Conservation (phyloP, 306 rosid species). For the Fragaria iinumae region DNA sequence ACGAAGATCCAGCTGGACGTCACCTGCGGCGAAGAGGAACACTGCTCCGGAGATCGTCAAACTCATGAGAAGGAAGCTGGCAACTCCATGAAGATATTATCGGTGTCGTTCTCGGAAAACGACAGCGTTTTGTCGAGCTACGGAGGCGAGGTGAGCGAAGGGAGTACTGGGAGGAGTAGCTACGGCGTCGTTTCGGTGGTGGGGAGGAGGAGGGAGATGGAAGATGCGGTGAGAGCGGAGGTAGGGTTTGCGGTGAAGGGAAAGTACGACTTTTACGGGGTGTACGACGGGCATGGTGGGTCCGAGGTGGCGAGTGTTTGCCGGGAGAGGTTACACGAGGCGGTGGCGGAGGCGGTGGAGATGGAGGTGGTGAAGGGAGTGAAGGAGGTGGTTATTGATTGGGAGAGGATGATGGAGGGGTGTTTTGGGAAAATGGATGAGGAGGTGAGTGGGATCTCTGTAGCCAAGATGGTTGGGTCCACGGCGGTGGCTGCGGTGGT, state of each 20-base stretch:
- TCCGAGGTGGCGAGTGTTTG: slow-evolving; percentile 64
- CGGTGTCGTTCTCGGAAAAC: slow-evolving; percentile 29
- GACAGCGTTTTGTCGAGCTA: slow-evolving; percentile 11
- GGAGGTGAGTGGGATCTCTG: slow-evolving; percentile 48
- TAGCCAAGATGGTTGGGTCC: slow-evolving; percentile 56
- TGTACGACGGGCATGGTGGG: slow-evolving; percentile 92
- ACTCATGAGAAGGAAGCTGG: slow-evolving; percentile 17
- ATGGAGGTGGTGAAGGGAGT: neutral
- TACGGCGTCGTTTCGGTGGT: slow-evolving; percentile 61
- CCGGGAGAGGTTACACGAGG: slow-evolving; percentile 47
- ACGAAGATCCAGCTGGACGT: slow-evolving; percentile 25
- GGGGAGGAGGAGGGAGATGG: slow-evolving; percentile 90
- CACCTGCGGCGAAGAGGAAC: neutral
- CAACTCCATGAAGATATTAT: slow-evolving; percentile 31
- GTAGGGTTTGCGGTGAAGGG: slow-evolving; percentile 34
- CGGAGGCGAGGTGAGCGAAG: neutral
- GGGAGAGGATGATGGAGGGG: slow-evolving; percentile 75
- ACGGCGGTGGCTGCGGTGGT: slow-evolving; percentile 67
- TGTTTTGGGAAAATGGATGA: slow-evolving; percentile 74
- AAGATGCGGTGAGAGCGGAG: slow-evolving; percentile 74
- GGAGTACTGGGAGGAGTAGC: neutral
- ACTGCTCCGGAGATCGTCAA: neutral
- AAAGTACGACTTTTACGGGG: slow-evolving; percentile 64
- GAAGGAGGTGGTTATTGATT: slow-evolving; percentile 24
- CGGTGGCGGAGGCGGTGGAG: slow-evolving; percentile 61